Conservation (phyloP, 352 stramenopile species). For the Pythium periplocum region DNA sequence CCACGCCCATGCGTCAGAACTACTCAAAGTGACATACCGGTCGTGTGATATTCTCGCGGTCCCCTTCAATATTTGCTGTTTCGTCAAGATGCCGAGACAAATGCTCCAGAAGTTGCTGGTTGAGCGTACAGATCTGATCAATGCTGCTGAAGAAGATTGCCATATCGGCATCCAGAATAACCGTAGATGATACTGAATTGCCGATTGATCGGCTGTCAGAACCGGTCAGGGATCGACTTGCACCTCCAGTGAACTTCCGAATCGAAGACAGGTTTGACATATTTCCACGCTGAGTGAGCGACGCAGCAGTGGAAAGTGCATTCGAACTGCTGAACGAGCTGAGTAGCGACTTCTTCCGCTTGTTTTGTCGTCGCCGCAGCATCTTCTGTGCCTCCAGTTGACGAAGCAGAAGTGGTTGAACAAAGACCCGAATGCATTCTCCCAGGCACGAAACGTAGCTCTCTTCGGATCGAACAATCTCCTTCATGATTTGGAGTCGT, state of each 20-base stretch:
- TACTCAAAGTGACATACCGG: conserved; percentile 8
- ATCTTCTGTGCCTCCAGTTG: conserved; percentile 74
- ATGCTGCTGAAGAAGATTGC: conserved; percentile 88
- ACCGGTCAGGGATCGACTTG: not conserved
- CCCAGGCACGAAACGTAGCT: conserved; percentile 78
- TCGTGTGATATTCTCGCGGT: conserved; percentile 20
- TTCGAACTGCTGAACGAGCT: conserved; percentile 40
- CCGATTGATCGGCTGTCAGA: not conserved
- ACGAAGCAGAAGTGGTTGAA: conserved; percentile 71
- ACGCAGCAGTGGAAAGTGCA: conserved; percentile 21
- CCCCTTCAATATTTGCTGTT: conserved; percentile 25
- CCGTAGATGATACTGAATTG: not conserved
- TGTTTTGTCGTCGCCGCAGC: conserved; percentile 54
- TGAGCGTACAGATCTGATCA: conserved; percentile 84
- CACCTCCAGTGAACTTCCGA: not conserved
- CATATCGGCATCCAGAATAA: conserved; percentile 81
- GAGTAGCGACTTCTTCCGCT: conserved; percentile 54
- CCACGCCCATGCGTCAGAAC: too few species aligned
- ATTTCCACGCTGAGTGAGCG: conserved; percentile 18
- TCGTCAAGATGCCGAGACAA: conserved; percentile 75
- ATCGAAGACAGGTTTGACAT: too few species aligned
- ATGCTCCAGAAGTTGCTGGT: conserved; percentile 85
- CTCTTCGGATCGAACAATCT: conserved; percentile 80
- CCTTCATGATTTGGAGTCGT: conserved; percentile 72
- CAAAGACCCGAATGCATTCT: conserved; percentile 82